These are phyloP conservation scores for Penicillium sp. DNA, from an alignment of 2,329 filamentous ascomycete species.

Conservation along the genomic window DNA sequence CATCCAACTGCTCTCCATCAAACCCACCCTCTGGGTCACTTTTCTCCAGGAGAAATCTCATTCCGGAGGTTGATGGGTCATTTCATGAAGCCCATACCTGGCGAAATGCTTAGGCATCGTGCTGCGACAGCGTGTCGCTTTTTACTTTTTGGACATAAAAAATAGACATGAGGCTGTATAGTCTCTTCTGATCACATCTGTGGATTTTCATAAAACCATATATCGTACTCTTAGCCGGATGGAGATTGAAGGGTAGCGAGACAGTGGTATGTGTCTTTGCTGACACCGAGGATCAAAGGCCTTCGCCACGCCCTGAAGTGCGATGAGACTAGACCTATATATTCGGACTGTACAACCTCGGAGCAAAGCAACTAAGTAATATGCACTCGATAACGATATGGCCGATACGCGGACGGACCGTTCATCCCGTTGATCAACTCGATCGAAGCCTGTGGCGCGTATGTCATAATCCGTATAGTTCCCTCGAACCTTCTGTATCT, in stretches of 20 bases:
- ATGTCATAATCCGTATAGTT: no score
- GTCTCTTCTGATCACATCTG: not conserved
- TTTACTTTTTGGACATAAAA: constrained; percentile 1
- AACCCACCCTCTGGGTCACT: constrained; percentile 28
- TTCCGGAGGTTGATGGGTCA: constrained; percentile 25
- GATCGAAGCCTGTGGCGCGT: no score
- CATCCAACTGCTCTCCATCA: constrained; percentile 46
- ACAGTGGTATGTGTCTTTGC: no score
- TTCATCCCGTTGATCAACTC: no score
- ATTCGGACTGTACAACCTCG: no score
- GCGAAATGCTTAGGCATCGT: constrained; percentile 1
- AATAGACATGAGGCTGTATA: not conserved
- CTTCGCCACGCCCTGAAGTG: no score
- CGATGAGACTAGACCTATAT: no score
- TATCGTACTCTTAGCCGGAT: not conserved
- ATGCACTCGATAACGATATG: no score
- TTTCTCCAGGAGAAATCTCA: constrained; percentile 8
- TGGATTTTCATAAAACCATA: not conserved
- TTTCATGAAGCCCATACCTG: constrained; percentile 10
- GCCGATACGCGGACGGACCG: no score
- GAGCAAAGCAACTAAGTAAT: no score
- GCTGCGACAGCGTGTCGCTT: constrained; percentile 8
- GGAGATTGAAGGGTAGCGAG: not conserved
- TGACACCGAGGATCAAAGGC: not conserved
- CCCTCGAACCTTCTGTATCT: no score